Conservation (phyloP, 2,329 filamentous ascomycete species). For the Tolypocladium ophioglossoides region DNA sequence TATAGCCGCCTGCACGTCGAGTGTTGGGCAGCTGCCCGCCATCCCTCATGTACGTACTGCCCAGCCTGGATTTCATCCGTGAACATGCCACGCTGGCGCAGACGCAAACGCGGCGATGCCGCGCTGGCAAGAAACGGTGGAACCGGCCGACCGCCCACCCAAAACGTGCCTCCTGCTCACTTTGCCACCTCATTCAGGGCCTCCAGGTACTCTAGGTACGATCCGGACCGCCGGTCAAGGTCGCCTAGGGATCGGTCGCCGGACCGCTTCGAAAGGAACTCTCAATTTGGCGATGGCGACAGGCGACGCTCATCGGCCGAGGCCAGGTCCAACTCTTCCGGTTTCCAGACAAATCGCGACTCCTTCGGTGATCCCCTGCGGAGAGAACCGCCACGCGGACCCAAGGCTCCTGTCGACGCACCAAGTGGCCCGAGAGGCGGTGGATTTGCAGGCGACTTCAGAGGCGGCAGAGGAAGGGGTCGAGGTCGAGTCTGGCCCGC, state of each 20-base stretch:
- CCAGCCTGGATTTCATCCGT: not conserved
- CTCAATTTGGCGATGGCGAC: conserved; percentile 52
- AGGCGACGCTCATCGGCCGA: conserved; percentile 57
- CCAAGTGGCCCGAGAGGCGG: conserved; percentile 58
- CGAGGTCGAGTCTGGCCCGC: conserved; percentile 45
- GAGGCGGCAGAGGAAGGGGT: conserved; percentile 39
- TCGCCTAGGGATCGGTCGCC: conserved; percentile 61
- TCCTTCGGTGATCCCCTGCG: conserved; percentile 42
- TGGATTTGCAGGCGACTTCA: conserved; percentile 55
- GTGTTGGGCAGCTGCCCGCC: conserved; percentile 10
- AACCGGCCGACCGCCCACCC: not conserved
- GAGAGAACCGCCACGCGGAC: conserved; percentile 69
- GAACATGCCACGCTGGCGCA: conserved; percentile 1
- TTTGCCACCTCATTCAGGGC: conserved; percentile 24
- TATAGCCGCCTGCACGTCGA: conserved; percentile 4
- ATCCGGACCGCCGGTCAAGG: conserved; percentile 52
- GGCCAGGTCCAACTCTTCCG: conserved; percentile 41
- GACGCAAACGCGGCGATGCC: not conserved
- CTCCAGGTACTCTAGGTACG: conserved; percentile 50
- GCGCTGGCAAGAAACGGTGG: not conserved
- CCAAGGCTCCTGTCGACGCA: conserved; percentile 65
- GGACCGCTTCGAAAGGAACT: conserved; percentile 48
- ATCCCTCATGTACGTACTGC: conserved; percentile 12
- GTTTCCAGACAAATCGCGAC: conserved; percentile 52
- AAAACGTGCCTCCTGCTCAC: conserved; percentile 1